Percentiles rank a stretch among this genome's conserved stretches.
Conservation (phyloP, 495 filamentous ascomycete species). For the Sphaerosporella brunnea region DNA sequence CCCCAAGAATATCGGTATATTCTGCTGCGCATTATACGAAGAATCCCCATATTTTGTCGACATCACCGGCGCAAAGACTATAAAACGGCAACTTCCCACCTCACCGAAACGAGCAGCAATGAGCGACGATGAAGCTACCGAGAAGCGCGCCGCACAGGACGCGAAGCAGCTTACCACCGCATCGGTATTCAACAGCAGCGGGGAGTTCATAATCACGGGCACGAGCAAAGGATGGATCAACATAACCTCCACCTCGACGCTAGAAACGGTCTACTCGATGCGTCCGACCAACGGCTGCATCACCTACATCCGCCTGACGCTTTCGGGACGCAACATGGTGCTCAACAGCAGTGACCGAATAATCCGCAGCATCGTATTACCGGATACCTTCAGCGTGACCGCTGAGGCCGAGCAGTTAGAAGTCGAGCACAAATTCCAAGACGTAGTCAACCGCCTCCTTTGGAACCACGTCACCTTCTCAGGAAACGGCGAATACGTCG, state of each 20-base stretch:
- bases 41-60: slow-evolving; percentile 80
- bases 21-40: slow-evolving; percentile 78
- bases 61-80: slow-evolving; percentile 42
- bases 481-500: slow-evolving; percentile 78
- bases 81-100: slow-evolving; percentile 62
- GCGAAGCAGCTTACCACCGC: slow-evolving; percentile 87
- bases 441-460: slow-evolving; percentile 79
- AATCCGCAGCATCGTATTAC: slow-evolving; percentile 69
- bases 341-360: slow-evolving; percentile 84
- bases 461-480: slow-evolving; percentile 97
- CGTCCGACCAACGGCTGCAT: slow-evolving; percentile 75
- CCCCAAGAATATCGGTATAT: slow-evolving; percentile 48
- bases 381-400: slow-evolving; percentile 40
- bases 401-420: slow-evolving; percentile 59
- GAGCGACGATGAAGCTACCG: slow-evolving; percentile 46
- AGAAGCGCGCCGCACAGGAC: slow-evolving; percentile 78
- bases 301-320: slow-evolving; percentile 65
- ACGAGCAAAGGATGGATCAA: slow-evolving; percentile 93
- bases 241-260: slow-evolving; percentile 65
- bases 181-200: slow-evolving; percentile 65
- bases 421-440: slow-evolving; percentile 95
- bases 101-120: slow-evolving; percentile 50
- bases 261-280: slow-evolving; percentile 65
- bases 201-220: slow-evolving; percentile 73
- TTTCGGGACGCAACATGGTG: slow-evolving; percentile 68